These are phyloP conservation scores for Debaryomyces prosopidis DNA, from an alignment of 805 yeast genomes.

Conservation along the genomic window DNA sequence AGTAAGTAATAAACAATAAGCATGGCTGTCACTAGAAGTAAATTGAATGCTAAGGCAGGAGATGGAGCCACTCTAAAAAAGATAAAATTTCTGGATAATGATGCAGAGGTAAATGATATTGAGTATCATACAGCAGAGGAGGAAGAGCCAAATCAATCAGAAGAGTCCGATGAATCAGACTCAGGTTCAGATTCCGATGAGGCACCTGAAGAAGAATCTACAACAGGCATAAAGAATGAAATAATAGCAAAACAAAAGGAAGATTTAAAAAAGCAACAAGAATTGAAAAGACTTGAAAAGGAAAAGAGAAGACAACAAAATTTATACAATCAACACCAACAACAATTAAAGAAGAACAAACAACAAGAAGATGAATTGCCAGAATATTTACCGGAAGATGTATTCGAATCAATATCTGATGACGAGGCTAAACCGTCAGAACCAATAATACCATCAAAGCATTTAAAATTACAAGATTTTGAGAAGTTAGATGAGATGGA, in stretches of 20 bases:
- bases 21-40: slow-evolving; percentile 35
- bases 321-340: slow-evolving; percentile 34
- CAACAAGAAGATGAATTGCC: slow-evolving; percentile 30
- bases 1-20: neutral
- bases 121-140: slow-evolving; percentile 19
- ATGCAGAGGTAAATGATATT: slow-evolving; percentile 15
- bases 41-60: slow-evolving; percentile 8
- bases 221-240: slow-evolving; percentile 24
- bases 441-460: slow-evolving; percentile 15
- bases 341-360: slow-evolving; percentile 26
- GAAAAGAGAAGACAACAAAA: slow-evolving; percentile 39
- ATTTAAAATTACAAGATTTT: slow-evolving; percentile 31
- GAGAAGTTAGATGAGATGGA: slow-evolving; percentile 27
- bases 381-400: slow-evolving; percentile 43
- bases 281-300: slow-evolving; percentile 26
- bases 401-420: slow-evolving; percentile 23
- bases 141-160: slow-evolving; percentile 10
- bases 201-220: slow-evolving; percentile 48
- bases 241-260: slow-evolving; percentile 27
- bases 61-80: slow-evolving; percentile 19
- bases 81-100: slow-evolving; percentile 34
- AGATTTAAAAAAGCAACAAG: slow-evolving; percentile 20
- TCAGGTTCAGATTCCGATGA: slow-evolving; percentile 23
- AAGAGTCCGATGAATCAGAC: slow-evolving; percentile 12
- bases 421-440: slow-evolving; percentile 7